A percentile compares a stretch with the other conserved stretches of the same genome.
phyloP scores from a whole-genome alignment of 2,329 filamentous ascomycete genomes.

The Ophiostoma australiae region DNA sequence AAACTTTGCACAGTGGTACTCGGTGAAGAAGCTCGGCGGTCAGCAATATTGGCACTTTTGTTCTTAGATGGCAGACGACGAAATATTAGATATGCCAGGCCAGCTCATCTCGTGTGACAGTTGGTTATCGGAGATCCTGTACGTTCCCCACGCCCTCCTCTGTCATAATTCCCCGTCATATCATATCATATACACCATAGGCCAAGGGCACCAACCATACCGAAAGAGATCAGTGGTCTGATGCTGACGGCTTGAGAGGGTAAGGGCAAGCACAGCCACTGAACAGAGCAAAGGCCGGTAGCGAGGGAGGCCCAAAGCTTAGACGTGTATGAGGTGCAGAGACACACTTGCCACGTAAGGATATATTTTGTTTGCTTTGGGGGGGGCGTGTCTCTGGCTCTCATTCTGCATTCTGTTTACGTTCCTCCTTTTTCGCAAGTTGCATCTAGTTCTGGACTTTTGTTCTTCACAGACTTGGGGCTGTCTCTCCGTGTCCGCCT shows the following conservation, averaged over 20 bases:
- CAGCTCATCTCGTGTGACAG: background rate
- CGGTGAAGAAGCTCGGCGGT: background rate
- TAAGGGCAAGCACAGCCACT: background rate
- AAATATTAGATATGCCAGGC: background rate
- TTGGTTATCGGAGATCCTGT: slow-evolving; percentile 2
- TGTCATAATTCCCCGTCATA: background rate
- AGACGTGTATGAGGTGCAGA: background rate
- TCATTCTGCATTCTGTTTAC: background rate
- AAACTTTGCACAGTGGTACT: background rate
- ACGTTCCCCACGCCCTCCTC: background rate
- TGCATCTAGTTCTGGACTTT: background rate
- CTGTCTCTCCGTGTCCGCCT: background rate
- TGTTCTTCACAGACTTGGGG: background rate
- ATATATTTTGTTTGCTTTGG: background rate
- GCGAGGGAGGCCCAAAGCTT: slow-evolving; percentile 3
- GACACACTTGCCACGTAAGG: background rate
- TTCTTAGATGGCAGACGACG: too few relatives aligned
- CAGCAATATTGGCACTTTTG: background rate
- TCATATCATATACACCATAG: background rate
- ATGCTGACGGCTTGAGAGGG: background rate
- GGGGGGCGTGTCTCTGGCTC: background rate
- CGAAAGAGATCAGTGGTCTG: background rate
- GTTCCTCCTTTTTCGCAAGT: background rate
- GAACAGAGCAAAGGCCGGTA: background rate
- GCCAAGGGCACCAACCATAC: background rate